phyloP scores from a whole-genome alignment of 768 basidiomycete genomes.

The Kwoniella mangroviensis region DNA sequence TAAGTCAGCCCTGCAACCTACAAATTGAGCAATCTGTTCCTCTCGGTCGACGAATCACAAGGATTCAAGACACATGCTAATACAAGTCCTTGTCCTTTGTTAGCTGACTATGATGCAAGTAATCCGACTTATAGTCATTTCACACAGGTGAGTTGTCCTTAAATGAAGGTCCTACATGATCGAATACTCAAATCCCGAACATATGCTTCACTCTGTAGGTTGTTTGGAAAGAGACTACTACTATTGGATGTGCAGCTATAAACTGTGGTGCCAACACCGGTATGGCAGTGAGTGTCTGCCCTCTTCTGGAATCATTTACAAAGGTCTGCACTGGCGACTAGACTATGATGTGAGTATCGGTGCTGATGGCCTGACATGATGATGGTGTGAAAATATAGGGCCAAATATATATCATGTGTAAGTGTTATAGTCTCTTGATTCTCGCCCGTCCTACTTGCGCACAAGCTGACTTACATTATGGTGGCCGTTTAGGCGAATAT shows the following conservation, averaged over 20 bases:
- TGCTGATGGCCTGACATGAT: too few relatives aligned
- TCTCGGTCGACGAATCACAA: neutral
- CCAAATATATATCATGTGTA: constrained; percentile 20
- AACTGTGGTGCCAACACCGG: constrained; percentile 29
- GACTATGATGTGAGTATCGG: too few relatives aligned
- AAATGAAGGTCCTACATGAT: too few relatives aligned
- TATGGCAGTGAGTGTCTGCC: neutral
- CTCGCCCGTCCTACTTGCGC: too few relatives aligned
- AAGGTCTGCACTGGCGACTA: too few relatives aligned
- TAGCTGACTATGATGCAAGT: constrained; percentile 19
- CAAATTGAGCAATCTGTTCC: too few relatives aligned
- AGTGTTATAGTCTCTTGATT: neutral
- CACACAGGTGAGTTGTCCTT: constrained; percentile 12
- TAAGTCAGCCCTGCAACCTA: neutral
- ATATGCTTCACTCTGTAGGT: neutral
- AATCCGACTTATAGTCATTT: constrained; percentile 20
- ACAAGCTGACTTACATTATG: too few relatives aligned
- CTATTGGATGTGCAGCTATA: constrained; percentile 42
- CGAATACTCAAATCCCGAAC: neutral
- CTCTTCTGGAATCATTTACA: too few relatives aligned
- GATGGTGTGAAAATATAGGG: constrained; percentile 1
- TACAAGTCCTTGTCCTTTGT: neutral
- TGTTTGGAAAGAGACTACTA: constrained; percentile 44
- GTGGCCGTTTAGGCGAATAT: constrained; percentile 29
- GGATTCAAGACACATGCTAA: too few relatives aligned